Evolutionary conservation across 2,329 filamentous ascomycete genomes (phyloP).

Genomic region (Aspergillus piperis): DNA sequence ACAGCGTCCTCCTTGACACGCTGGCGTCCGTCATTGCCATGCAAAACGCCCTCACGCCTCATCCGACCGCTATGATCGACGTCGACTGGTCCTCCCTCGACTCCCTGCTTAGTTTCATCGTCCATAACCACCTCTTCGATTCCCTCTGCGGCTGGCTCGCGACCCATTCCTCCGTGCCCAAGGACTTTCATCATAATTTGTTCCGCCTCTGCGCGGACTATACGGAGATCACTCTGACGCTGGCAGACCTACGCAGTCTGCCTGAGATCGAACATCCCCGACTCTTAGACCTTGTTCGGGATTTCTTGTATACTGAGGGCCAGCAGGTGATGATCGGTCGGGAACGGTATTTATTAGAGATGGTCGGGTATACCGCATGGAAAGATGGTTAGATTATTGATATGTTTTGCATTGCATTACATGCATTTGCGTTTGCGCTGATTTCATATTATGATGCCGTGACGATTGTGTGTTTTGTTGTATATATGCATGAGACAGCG

Average conservation of each 20-base stretch:
- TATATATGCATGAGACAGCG: slow-evolving; percentile 7
- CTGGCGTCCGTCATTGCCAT: slow-evolving; percentile 12
- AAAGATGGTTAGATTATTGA: background rate
- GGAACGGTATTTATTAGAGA: slow-evolving; percentile 14
- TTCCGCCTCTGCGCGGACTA: slow-evolving; percentile 8
- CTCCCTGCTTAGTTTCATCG: slow-evolving; percentile 27
- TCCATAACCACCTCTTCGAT: slow-evolving; percentile 30
- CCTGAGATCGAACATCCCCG: background rate
- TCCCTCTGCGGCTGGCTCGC: slow-evolving; percentile 30
- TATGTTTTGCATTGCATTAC: background rate
- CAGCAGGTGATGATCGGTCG: slow-evolving; percentile 14
- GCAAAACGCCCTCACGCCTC: slow-evolving; percentile 7
- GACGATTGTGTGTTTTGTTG: too few species aligned
- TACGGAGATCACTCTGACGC: background rate
- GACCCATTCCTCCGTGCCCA: slow-evolving; percentile 18
- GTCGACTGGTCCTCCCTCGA: slow-evolving; percentile 18
- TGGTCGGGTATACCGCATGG: slow-evolving; percentile 5
- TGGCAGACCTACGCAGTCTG: background rate
- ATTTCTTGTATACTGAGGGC: slow-evolving; percentile 13
- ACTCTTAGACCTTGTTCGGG: slow-evolving; percentile 6
- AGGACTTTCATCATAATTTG: slow-evolving; percentile 3
- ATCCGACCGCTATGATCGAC: slow-evolving; percentile 1
- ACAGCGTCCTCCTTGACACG: slow-evolving; percentile 10
- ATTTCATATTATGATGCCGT: too few species aligned
- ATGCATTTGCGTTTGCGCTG: background rate